Base-by-base conservation (phyloP, 2,329 filamentous ascomycete genomes). In the Stemphylium lycopersici region DNA sequence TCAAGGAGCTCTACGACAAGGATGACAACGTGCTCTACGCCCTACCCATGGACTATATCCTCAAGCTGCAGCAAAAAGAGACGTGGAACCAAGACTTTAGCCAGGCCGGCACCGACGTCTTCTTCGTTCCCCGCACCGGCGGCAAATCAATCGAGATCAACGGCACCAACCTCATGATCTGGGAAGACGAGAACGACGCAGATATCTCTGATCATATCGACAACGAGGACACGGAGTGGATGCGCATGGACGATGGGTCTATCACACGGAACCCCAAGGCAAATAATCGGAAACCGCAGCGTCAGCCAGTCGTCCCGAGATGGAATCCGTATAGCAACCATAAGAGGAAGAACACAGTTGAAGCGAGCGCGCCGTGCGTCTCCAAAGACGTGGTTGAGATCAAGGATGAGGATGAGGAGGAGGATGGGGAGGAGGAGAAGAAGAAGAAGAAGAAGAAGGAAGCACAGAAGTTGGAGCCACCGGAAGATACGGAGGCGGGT, bases 161-260 rank as follows among this genome's bases (percentile, higher is more conserved):
- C 41, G 73, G 69, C 3, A 72, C 74, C 3, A 74, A 76, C 37
- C 61, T 76, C 37, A 74, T 74, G 70, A 67, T 77, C 4, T 77
- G 74, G 74, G 72, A 76, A 47, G 72, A 76, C 32, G 74, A 76
- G 51, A 73, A 70, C 37, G 67, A 73, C 33, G 69, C 67, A 2
- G 71, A 74, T 42, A 74, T 77, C 13, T 75, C 72, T 0, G 74
- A 76, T 47, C 69, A 75, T 39, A 59, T 74, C 10, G 73, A 76
- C 36, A 68, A 69, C 4, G 64, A 66, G 32, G 70, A 73, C 5
- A 76, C 72, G 2, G 65, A 66, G 20, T 74, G 71, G 59, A 69
- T 74, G 40, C 70, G 73, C 43, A 71, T 74, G 67, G 70, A 73
- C 38, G 69, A 74, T 46, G 73, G 73, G 0, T 72, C 70, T 7